phyloP scores from a whole-genome alignment of 179 eudicot species.

The Vitellaria paradoxa region DNA sequence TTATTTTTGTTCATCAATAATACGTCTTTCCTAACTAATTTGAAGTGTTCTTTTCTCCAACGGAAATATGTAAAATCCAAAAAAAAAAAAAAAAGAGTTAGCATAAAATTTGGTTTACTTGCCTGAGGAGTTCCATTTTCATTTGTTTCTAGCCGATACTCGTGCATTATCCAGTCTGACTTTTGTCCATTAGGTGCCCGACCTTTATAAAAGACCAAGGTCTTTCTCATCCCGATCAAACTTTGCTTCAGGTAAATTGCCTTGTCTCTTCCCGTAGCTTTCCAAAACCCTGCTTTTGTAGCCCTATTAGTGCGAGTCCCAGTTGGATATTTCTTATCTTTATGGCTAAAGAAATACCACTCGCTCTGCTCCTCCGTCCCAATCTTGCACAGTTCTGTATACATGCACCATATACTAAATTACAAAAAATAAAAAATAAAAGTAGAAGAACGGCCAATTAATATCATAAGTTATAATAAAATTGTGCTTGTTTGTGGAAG shows the following conservation, averaged over 20 bases:
- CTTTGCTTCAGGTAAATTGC: conserved; percentile 65
- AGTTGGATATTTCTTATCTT: conserved; percentile 87
- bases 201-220: conserved; percentile 78
- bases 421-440: too few species aligned
- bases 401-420: neutral
- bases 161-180: conserved; percentile 93
- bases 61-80: too few species aligned
- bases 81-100: too few species aligned
- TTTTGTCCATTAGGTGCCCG: conserved; percentile 83
- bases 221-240: conserved; percentile 82
- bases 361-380: conserved; percentile 78
- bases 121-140: conserved; percentile 71
- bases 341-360: conserved; percentile 91
- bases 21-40: too few species aligned
- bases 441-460: too few species aligned
- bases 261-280: conserved; percentile 90
- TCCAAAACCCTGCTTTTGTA: conserved; percentile 87
- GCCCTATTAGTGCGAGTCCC: conserved; percentile 89
- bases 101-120: conserved; percentile 16
- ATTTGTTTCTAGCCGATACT: conserved; percentile 76
- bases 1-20: too few species aligned
- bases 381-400: conserved; percentile 66
- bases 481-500: too few species aligned
- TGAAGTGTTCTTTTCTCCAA: too few species aligned
- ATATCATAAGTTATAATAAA: too few species aligned